Evolutionary conservation across 2,329 filamentous ascomycete genomes (phyloP).

Genomic region (Xylaria arbuscula): DNA sequence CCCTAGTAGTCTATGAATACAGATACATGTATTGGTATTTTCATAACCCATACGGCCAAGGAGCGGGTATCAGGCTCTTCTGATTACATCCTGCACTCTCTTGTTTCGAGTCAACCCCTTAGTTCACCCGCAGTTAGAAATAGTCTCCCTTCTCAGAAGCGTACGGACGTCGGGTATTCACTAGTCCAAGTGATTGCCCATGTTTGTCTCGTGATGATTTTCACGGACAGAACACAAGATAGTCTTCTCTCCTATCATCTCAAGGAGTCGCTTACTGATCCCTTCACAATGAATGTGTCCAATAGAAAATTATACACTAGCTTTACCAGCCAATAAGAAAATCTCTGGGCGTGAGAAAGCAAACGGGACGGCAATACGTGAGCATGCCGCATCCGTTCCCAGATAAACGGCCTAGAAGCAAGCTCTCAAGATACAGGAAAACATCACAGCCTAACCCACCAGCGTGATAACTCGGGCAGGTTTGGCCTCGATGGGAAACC

Average conservation of each 20-base stretch:
- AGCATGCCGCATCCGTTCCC: neutral
- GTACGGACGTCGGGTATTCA: neutral
- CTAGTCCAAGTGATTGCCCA: neutral
- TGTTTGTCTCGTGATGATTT: neutral
- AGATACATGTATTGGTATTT: conserved; percentile 5
- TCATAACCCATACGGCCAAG: conserved; percentile 6
- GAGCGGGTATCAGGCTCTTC: neutral
- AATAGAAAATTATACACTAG: neutral
- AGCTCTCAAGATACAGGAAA: neutral
- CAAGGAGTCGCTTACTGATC: neutral
- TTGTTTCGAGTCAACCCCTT: neutral
- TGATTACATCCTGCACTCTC: neutral
- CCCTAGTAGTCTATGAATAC: neutral
- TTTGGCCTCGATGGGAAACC: neutral
- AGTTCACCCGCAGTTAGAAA: neutral
- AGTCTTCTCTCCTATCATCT: neutral
- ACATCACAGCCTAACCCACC: neutral
- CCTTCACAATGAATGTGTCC: neutral
- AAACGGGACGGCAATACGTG: neutral
- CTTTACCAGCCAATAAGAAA: neutral
- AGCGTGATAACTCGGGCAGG: neutral
- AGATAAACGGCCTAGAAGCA: neutral
- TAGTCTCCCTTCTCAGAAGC: neutral
- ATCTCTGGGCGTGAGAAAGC: neutral
- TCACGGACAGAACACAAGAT: neutral